Evolutionary conservation across 352 stramenopile genomes (phyloP).

Genomic region (Aphanomyces euteiches): DNA sequence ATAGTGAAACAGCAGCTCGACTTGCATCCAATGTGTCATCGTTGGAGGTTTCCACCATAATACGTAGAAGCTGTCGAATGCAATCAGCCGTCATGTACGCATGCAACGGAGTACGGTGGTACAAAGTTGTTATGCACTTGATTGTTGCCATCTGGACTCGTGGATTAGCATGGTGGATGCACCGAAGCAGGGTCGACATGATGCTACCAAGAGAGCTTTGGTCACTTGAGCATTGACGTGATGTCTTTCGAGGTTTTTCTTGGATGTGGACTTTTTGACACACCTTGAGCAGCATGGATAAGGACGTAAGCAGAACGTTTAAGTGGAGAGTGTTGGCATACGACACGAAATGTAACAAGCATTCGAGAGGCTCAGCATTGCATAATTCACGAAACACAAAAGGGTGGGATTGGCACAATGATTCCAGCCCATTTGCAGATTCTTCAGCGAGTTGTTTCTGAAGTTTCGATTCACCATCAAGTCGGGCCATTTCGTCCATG

Average conservation of each 20-base stretch:
- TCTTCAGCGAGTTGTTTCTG: conserved; percentile 66
- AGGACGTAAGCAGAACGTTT: conserved; percentile 56
- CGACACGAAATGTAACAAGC: conserved; percentile 56
- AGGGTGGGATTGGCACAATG: conserved; percentile 52
- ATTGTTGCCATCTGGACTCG: conserved; percentile 15
- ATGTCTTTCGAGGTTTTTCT: neutral
- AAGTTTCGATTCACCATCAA: neutral
- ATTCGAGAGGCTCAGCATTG: conserved; percentile 38
- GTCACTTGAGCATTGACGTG: neutral
- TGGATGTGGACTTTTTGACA: conserved; percentile 41
- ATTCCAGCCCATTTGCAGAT: conserved; percentile 66
- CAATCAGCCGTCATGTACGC: neutral
- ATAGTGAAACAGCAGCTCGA: conserved; percentile 53
- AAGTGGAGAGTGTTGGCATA: conserved; percentile 46
- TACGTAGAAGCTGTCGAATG: conserved; percentile 12
- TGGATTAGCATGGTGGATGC: conserved; percentile 10
- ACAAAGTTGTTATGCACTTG: conserved; percentile 24
- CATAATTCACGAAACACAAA: conserved; percentile 55
- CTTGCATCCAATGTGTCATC: conserved; percentile 28
- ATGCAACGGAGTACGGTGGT: conserved; percentile 14
- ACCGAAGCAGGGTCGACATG: neutral
- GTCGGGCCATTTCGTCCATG: conserved; percentile 17
- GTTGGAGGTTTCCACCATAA: conserved; percentile 16
- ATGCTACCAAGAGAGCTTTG: neutral
- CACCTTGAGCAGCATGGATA: conserved; percentile 70